Percentiles rank a stretch among this genome's conserved stretches.
These are phyloP conservation scores for Theobroma cacao DNA, from an alignment of 345 rosid genomes.

Conservation along the genomic window DNA sequence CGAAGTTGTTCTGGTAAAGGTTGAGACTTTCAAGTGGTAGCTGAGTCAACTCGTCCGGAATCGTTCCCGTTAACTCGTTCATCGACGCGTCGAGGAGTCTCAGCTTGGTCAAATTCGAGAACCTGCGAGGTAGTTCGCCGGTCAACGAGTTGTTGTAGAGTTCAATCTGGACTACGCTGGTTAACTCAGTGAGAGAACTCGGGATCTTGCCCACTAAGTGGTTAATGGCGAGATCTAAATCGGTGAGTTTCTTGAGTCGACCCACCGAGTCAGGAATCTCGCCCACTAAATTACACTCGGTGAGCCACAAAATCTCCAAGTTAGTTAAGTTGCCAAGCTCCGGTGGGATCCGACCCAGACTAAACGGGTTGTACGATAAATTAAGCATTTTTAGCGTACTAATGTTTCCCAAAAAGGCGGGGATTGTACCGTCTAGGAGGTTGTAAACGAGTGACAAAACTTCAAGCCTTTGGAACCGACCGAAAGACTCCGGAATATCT, in stretches of 20 bases:
- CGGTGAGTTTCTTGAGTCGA: constrained; percentile 56
- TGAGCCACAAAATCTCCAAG: constrained; percentile 88
- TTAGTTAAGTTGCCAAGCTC: constrained; percentile 81
- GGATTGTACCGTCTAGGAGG: constrained; percentile 68
- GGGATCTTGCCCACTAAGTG: constrained; percentile 64
- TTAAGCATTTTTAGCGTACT: constrained; percentile 69
- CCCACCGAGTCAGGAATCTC: constrained; percentile 88
- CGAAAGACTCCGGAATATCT: constrained; percentile 66
- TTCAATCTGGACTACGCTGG: constrained; percentile 78
- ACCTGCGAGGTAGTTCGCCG: constrained; percentile 62
- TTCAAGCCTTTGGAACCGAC: constrained; percentile 64
- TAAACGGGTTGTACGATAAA: constrained; percentile 82
- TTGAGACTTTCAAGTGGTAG: constrained; percentile 82
- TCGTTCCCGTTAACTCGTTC: constrained; percentile 68
- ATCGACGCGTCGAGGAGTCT: constrained; percentile 83
- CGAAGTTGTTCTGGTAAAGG: constrained; percentile 72
- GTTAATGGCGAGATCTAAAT: constrained; percentile 86
- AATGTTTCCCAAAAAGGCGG: constrained; percentile 66
- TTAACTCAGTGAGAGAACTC: constrained; percentile 57
- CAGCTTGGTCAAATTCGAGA: constrained; percentile 58
- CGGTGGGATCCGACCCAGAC: constrained; percentile 72
- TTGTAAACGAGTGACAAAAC: constrained; percentile 78
- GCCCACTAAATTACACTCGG: constrained; percentile 75
- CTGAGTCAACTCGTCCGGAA: constrained; percentile 71
- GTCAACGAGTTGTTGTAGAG: constrained; percentile 89